Conservation (phyloP, 2,329 filamentous ascomycete species). For the Monilinia laxa region DNA sequence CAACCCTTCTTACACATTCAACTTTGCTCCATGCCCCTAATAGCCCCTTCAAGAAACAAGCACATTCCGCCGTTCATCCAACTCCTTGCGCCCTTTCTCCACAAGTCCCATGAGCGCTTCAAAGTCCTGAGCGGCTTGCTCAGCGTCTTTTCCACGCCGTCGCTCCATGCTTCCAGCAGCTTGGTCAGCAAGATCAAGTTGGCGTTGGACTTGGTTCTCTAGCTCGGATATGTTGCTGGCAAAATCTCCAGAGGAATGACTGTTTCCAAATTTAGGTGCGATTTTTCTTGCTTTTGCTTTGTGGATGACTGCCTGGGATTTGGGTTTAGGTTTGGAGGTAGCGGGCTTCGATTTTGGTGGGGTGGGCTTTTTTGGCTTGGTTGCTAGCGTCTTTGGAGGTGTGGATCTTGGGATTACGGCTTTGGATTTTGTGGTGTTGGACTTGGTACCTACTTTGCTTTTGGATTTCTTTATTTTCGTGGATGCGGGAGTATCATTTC, state of each 20-base stretch:
- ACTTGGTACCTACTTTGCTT: not conserved
- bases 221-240: not conserved
- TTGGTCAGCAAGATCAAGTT: not conserved
- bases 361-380: not conserved
- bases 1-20: not conserved
- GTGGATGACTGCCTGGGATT: not conserved
- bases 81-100: not conserved
- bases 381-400: not conserved
- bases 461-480: not conserved
- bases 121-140: not conserved
- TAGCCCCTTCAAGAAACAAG: not conserved
- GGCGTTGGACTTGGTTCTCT: not conserved
- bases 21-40: not conserved
- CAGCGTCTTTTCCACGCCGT: not conserved
- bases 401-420: not conserved
- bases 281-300: not conserved
- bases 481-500: not conserved
- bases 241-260: not conserved
- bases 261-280: not conserved
- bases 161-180: not conserved
- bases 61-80: not conserved
- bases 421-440: not conserved
- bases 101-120: constrained; percentile 8
- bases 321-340: not conserved
- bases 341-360: not conserved